Percentiles rank a stretch among this genome's conserved stretches.
Conservation (phyloP, 305 asterid species). For the Solanum hybrid region DNA sequence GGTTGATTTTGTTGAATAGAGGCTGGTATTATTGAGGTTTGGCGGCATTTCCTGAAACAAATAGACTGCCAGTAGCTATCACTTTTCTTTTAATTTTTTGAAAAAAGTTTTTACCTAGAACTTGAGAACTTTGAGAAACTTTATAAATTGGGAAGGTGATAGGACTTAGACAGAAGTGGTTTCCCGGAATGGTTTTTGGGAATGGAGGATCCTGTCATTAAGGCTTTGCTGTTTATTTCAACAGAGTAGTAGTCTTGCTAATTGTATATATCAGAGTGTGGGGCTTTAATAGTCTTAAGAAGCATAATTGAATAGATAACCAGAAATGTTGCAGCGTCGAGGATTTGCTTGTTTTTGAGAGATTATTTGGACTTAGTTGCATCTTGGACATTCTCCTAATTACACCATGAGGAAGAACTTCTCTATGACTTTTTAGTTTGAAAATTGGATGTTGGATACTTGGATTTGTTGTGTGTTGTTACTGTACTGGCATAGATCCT, state of each 20-base stretch:
- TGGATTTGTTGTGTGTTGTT: not conserved
- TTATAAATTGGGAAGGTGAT: not conserved
- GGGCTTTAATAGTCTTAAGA: not conserved
- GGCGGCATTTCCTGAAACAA: not conserved
- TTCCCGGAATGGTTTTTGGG: not conserved
- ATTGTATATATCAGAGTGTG: not conserved
- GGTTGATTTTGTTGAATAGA: not conserved
- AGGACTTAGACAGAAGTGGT: not conserved
- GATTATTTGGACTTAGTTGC: not conserved
- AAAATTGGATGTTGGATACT: not conserved
- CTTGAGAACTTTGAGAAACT: not conserved
- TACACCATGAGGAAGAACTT: not conserved
- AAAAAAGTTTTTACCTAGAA: not conserved
- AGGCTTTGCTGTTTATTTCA: not conserved
- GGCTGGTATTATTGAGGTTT: not conserved
- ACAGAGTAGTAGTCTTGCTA: not conserved
- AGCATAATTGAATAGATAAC: not conserved
- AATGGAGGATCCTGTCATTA: not conserved
- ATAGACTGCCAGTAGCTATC: not conserved
- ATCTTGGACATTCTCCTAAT: not conserved
- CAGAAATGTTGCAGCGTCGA: not conserved
- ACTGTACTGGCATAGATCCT: not conserved
- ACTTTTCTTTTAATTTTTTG: not conserved
- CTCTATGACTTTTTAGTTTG: not conserved
- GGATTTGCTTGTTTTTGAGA: not conserved